Evolutionary conservation across 495 filamentous ascomycete species (phyloP), one percentile per base, ranked within the genome.

Genomic region (Margaritispora aquatica): DNA sequence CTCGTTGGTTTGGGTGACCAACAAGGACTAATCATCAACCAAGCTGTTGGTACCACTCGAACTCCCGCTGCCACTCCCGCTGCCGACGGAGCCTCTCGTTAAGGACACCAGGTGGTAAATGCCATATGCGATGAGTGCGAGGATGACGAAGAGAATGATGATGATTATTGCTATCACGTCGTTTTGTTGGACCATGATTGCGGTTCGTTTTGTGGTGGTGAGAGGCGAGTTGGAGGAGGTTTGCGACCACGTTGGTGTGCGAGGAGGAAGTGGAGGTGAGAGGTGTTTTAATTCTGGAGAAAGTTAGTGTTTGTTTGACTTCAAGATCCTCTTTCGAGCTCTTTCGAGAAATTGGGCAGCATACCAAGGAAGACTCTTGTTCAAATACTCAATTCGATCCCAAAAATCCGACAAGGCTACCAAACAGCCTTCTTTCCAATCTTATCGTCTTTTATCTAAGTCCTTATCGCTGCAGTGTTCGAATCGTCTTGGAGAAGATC

Each of bases 91-190:
- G 17, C 68, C 64, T 17, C 79, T 63, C 26, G 79, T 79, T 3
- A 79, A 61, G 63, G 70, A 74, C 63, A 82, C 79, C 23, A 84
- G 71, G 51, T 72, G 70, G 68, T 84, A 90, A 74, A 90, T 89
- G 55, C 78, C 80, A 67, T 86, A 88, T 41, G 80, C 86, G 61
- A 86, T 84, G 59, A 84, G 72, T 44, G 84, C 85, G 24, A 92
- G 81, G 48, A 90, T 69, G 70, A 90, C 70, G 73, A 90, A 90
- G 60, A 92, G 80, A 41, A 90, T 64, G 73, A 92, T 89, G 72
- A 92, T 85, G 73, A 92, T 92, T 70, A 92, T 80, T 29, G 87
- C 88, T 72, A 92, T 88, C 68, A 85, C 80, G 74, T 88, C 80
- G 81, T 92, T 92, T 76, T 84, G 73, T 72, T 88, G 75, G 62